phyloP scores from a whole-genome alignment of 805 yeast genomes.

The Kodamaea kakaduensis region DNA sequence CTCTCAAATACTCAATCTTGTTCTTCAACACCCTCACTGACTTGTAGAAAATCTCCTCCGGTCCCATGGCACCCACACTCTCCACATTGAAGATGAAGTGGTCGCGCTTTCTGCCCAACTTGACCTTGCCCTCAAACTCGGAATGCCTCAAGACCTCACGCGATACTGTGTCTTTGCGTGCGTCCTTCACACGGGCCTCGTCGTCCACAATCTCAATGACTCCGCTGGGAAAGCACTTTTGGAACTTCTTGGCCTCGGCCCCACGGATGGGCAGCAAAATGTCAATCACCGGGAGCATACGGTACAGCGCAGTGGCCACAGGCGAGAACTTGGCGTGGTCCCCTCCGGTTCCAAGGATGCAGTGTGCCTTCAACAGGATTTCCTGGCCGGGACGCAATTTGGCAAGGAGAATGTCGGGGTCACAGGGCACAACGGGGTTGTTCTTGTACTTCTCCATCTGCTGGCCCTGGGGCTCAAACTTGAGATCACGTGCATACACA shows the following conservation, averaged over 20 bases:
- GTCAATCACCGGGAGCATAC: constrained; percentile 84
- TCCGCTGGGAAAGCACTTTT: constrained; percentile 89
- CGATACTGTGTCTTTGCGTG: constrained; percentile 94
- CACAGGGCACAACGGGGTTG: constrained; percentile 68
- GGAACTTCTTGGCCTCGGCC: constrained; percentile 70
- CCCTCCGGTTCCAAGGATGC: constrained; percentile 84
- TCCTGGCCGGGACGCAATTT: constrained; percentile 97
- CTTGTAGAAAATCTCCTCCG: constrained; percentile 93
- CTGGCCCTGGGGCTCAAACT: constrained; percentile 87
- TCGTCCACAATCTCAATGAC: constrained; percentile 74
- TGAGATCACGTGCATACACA: constrained; percentile 85
- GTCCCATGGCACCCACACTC: constrained; percentile 94
- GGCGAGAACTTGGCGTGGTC: constrained; percentile 99
- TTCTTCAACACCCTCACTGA: constrained; percentile 79
- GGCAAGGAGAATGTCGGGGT: constrained; percentile 86
- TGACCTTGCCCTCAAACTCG: constrained; percentile 85
- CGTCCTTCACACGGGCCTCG: constrained; percentile 78
- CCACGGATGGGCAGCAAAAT: constrained; percentile 74
- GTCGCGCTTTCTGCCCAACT: constrained; percentile 85
- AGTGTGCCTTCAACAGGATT: constrained; percentile 83
- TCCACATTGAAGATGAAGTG: constrained; percentile 94
- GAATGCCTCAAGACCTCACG: constrained; percentile 93
- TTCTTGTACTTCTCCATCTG: constrained; percentile 70
- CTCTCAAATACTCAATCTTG: constrained; percentile 76
- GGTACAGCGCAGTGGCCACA: constrained; percentile 92